Base-by-base conservation (phyloP, 352 stramenopile genomes). In the Aphanomyces astaci region DNA sequence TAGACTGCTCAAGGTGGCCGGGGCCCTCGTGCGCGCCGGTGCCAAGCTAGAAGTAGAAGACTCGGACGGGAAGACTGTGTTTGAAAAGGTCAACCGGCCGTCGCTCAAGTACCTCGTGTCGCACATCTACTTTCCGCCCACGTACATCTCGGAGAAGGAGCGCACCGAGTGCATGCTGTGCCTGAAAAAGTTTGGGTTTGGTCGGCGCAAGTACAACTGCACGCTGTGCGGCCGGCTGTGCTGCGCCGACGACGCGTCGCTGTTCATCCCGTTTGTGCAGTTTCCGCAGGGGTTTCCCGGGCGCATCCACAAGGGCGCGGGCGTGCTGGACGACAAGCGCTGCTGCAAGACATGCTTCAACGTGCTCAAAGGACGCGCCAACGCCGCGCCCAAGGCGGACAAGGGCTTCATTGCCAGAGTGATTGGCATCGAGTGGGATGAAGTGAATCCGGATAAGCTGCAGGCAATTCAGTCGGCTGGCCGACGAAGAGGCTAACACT, bases 1-100 rank as follows among this genome's bases (percentile, higher is more conserved):
- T 39, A 59, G 51, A 25, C 30, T 59, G 51, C 72, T 93, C 48
- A 62, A 94, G n/a, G 92, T 92, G 27, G 86, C 86, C 39, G 86
- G 84, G 17, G 86, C 86, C 22, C 73, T 94, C 2, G 81, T 94
- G 24, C 79, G 81, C 32, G 86, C 86, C n/a, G 86, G 86, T 10
- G 86, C 86, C 49, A 94, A 94, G 73, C 84, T 94, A 77, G 86
- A 94, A 67, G 86, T 94, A 9, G 86, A 94, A 64, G 86, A 94
- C 66, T 78, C 79, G 7, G 86, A 94, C 25, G 86, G 86, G 31
- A 84, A 86, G 66, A 94, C 84, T 63, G 78, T 94, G 49, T 94
- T 92, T 70, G 86, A 94, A 62, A 94, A 94, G 63, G 66, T 92
- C 28, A 75, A 84, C 72, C 84, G 84, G 40, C 83, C 86, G 67